These are phyloP conservation scores for Venturia effusa DNA, from an alignment of 2,329 filamentous ascomycete species.

Conservation along the genomic window DNA sequence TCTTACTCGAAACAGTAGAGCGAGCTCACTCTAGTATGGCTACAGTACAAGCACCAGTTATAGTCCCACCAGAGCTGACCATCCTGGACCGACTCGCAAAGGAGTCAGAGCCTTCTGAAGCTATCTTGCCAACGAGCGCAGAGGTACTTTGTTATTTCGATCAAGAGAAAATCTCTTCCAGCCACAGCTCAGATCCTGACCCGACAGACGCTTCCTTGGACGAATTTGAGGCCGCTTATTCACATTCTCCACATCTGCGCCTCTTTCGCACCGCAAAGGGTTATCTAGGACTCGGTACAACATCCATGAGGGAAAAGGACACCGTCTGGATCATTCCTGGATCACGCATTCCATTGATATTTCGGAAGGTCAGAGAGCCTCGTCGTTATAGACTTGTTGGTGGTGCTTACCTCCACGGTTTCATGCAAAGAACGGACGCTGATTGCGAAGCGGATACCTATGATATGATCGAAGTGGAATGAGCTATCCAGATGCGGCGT, in stretches of 20 bases:
- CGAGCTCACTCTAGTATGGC: neutral
- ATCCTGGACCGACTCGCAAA: neutral
- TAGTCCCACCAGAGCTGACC: neutral
- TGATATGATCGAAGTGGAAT: neutral
- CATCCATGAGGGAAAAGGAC: neutral
- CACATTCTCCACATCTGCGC: neutral
- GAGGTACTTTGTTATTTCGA: neutral
- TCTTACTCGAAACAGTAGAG: neutral
- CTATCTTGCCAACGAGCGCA: neutral
- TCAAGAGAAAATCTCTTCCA: neutral
- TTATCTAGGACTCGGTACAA: neutral
- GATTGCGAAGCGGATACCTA: neutral
- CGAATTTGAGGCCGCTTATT: neutral
- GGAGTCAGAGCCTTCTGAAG: neutral
- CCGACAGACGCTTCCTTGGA: neutral
- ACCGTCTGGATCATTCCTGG: neutral
- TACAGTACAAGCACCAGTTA: neutral
- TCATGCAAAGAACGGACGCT: neutral
- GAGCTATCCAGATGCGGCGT: no score
- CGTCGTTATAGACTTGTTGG: neutral
- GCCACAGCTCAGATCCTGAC: neutral
- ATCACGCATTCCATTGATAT: neutral
- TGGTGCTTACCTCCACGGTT: neutral
- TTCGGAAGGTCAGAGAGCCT: neutral
- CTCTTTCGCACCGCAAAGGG: neutral